These are phyloP conservation scores for Macroventuria anomochaeta DNA, from an alignment of 2,329 filamentous ascomycete species.

Conservation along the genomic window DNA sequence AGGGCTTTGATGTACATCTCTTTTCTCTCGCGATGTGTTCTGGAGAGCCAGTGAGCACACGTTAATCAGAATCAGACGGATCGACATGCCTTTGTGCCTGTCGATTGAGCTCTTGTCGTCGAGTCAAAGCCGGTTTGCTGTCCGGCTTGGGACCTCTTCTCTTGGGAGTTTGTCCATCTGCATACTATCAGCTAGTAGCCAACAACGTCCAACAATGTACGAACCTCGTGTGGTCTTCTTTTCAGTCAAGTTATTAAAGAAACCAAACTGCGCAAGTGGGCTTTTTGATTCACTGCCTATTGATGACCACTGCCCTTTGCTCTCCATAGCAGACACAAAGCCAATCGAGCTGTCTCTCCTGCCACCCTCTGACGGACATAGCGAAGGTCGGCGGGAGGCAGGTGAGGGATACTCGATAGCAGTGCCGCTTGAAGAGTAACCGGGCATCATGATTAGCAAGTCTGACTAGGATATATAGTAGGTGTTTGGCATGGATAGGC, in stretches of 20 bases:
- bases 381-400: constrained; percentile 42
- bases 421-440: constrained; percentile 44
- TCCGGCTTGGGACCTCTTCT: constrained; percentile 94
- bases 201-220: constrained; percentile 18
- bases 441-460: constrained; percentile 46
- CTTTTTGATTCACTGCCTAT: constrained; percentile 48
- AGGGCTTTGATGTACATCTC: constrained; percentile 94
- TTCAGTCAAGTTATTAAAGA: constrained; percentile 70
- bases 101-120: constrained; percentile 90
- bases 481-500: constrained; percentile 18
- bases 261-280: constrained; percentile 51
- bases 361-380: constrained; percentile 41
- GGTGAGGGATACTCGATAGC: constrained; percentile 46
- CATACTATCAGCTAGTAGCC: constrained; percentile 7
- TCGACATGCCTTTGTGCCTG: constrained; percentile 85
- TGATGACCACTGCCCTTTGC: constrained; percentile 47
- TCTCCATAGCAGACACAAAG: constrained; percentile 48
- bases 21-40: constrained; percentile 95
- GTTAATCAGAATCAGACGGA: neutral
- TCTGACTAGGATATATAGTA: constrained; percentile 46
- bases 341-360: constrained; percentile 45
- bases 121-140: constrained; percentile 89
- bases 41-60: constrained; percentile 49
- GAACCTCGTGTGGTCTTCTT: constrained; percentile 80
- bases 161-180: constrained; percentile 86